Evolutionary conservation across 2,329 filamentous ascomycete species (phyloP).

Genomic region (Aspergillus thermomutatus): DNA sequence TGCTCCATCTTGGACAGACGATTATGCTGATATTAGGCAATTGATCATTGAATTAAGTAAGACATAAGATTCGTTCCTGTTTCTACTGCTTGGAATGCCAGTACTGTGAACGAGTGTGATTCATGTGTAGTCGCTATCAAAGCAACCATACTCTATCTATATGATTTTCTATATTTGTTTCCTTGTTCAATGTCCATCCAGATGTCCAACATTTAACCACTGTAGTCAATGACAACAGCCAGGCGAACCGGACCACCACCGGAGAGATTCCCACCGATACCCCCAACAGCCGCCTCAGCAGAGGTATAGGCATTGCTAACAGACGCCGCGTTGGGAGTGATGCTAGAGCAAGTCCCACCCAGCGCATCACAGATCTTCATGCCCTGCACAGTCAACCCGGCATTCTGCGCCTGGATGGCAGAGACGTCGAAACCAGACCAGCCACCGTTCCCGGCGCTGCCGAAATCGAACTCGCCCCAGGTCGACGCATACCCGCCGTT

Average conservation of each 20-base stretch:
- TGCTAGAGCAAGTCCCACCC: slow-evolving; percentile 28
- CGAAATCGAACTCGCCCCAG: slow-evolving; percentile 37
- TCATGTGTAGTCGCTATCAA: neutral
- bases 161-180: neutral
- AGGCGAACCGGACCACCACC: slow-evolving; percentile 23
- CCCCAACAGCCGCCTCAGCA: slow-evolving; percentile 24
- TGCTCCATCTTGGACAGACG: neutral
- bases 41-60: neutral
- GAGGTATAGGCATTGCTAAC: slow-evolving; percentile 34
- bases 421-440: slow-evolving; percentile 36
- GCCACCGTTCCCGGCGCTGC: slow-evolving; percentile 23
- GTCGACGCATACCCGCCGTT: slow-evolving; percentile 29
- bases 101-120: neutral
- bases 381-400: slow-evolving; percentile 29
- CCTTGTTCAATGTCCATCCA: neutral
- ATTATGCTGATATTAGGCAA: neutral
- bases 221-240: slow-evolving; percentile 27
- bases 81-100: neutral
- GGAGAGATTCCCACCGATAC: slow-evolving; percentile 31
- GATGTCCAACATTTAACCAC: slow-evolving; percentile 14
- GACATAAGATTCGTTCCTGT: neutral
- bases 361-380: slow-evolving; percentile 34
- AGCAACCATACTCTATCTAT: neutral
- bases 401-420: slow-evolving; percentile 32
- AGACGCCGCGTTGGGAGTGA: slow-evolving; percentile 19